These are phyloP conservation scores for Dothiorella sarmentorum DNA, from an alignment of 2,329 filamentous ascomycete genomes.

Conservation along the genomic window DNA sequence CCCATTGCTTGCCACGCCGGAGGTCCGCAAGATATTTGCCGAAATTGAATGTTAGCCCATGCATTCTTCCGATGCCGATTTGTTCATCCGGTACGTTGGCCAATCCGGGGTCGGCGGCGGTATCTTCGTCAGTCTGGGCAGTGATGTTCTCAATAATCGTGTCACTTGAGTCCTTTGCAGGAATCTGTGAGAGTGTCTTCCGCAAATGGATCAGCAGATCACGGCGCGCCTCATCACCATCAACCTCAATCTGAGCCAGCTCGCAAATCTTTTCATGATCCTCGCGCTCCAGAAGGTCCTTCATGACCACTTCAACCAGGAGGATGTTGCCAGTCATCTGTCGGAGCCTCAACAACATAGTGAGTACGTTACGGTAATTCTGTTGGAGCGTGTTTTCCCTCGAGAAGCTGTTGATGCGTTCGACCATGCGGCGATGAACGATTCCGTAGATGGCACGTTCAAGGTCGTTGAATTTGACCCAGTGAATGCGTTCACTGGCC, in stretches of 20 bases:
- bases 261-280: slow-evolving; percentile 45
- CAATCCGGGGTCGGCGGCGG: neutral
- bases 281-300: slow-evolving; percentile 43
- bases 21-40: slow-evolving; percentile 39
- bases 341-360: slow-evolving; percentile 49
- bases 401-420: slow-evolving; percentile 39
- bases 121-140: no score
- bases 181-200: neutral
- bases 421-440: slow-evolving; percentile 44
- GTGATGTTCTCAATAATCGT: no score
- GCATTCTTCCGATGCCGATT: slow-evolving; percentile 28
- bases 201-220: slow-evolving; percentile 4
- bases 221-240: neutral
- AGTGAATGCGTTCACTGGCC: slow-evolving; percentile 42
- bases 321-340: slow-evolving; percentile 52
- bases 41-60: slow-evolving; percentile 42
- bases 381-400: slow-evolving; percentile 26
- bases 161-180: neutral
- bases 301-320: slow-evolving; percentile 45
- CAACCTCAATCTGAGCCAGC: slow-evolving; percentile 27
- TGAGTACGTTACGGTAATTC: slow-evolving; percentile 40
- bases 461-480: slow-evolving; percentile 49
- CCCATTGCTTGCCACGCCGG: slow-evolving; percentile 32
- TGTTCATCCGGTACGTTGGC: neutral
- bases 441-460: slow-evolving; percentile 55